Conservation (phyloP, 306 rosid species). For the Trifolium pratense region DNA sequence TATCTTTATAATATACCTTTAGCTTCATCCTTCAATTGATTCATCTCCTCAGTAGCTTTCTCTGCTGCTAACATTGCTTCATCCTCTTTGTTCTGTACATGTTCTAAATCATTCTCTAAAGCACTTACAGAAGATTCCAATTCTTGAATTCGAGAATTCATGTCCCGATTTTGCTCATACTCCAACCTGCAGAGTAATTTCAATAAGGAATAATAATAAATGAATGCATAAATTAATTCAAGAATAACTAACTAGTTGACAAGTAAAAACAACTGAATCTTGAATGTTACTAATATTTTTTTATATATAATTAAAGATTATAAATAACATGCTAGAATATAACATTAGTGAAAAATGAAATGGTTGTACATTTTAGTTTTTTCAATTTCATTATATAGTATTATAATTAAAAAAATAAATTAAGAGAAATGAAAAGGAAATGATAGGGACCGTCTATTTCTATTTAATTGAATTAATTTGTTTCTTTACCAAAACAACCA, state of each 20-base stretch:
- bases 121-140: constrained; percentile 68
- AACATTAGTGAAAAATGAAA: not conserved
- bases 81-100: constrained; percentile 71
- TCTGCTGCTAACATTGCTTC: constrained; percentile 73
- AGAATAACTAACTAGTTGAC: not conserved
- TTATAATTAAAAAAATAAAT: not conserved
- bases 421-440: not conserved
- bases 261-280: not conserved
- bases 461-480: not conserved
- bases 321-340: not conserved
- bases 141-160: constrained; percentile 72
- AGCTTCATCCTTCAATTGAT: constrained; percentile 63
- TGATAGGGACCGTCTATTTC: not conserved
- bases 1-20: constrained; percentile 60
- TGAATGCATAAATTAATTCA: not conserved
- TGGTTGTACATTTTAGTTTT: not conserved
- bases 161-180: constrained; percentile 94
- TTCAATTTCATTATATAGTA: not conserved
- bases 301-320: not conserved
- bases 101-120: constrained; percentile 67
- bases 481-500: not conserved
- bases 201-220: constrained; percentile 32
- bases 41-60: constrained; percentile 68
- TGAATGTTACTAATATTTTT: not conserved
- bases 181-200: constrained; percentile 69